A percentile compares a stretch with the other conserved stretches of the same genome.
Evolutionary conservation across 1,139 yeast genomes (phyloP).

Genomic region (Candida sp.): DNA sequence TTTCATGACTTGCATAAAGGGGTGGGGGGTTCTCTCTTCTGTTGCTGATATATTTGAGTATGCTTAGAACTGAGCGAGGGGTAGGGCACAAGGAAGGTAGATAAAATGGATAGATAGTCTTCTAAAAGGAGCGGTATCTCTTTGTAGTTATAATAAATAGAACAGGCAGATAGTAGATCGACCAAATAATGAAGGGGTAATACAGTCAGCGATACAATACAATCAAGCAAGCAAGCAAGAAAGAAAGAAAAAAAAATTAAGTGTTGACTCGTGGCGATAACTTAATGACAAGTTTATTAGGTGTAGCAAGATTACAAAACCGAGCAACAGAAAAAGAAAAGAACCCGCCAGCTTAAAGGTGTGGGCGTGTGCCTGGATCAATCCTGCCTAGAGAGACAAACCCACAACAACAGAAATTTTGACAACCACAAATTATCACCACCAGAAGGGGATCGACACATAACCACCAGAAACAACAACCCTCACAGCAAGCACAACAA

Average conservation of each 20-base stretch:
- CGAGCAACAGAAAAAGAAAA: not conserved
- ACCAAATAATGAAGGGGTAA: not conserved
- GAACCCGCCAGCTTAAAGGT: not conserved
- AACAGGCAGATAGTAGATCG: not conserved
- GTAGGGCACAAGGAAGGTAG: not conserved
- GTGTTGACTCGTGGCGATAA: not conserved
- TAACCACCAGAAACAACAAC: not conserved
- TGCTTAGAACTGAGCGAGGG: not conserved
- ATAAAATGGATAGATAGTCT: not conserved
- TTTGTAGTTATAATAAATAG: not conserved
- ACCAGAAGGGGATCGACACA: not conserved
- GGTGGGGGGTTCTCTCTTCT: not conserved
- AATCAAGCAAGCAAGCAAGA: not conserved
- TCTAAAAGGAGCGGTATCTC: not conserved
- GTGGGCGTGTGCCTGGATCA: not conserved
- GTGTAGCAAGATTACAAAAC: not conserved
- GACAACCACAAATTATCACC: not conserved
- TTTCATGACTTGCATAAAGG: constrained; percentile 1
- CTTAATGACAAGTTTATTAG: not conserved
- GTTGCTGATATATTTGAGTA: not conserved
- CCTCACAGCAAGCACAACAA: not conserved
- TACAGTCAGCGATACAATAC: not conserved
- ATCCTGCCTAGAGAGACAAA: not conserved
- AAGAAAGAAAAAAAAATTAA: not conserved
- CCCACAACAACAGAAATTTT: not conserved